Base-by-base conservation (phyloP, 2,329 filamentous ascomycete species). In the Coniochaeta hoffmannii region DNA sequence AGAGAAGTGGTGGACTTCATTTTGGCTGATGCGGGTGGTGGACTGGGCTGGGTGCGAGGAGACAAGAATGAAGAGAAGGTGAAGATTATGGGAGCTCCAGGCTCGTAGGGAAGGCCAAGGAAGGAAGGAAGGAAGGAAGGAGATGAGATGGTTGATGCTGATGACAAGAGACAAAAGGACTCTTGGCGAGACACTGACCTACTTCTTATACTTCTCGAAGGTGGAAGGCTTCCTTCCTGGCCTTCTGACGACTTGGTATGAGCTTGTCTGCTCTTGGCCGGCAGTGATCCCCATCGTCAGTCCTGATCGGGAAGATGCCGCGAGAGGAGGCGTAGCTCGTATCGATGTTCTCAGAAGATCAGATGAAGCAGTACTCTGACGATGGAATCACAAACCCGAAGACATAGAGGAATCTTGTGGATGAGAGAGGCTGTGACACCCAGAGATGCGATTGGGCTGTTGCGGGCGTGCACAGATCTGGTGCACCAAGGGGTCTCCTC, bases 1-100 rank as follows among this genome's bases (percentile, higher is more conserved):
- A 77, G 66, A 62, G 71, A 65, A 31, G 79, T 53, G 60, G 68
- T 56, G 57, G 61, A 58, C 54, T 62, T 60, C 64, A 67, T 67
- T 46, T 53, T 63, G 60, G 46, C 8, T 22, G 19, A 8, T 24
- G 24, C 22, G 12, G 34, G 31, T 19, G 36, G 14, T 3, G 11
- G n/a, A 24, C 8, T 53, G 46, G 28, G 44, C 17, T 26, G 19
- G 22, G n/a, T 50, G 24, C 6, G 46, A 50, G 14, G 24, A n/a
- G 11, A 14, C 28, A 2, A n/a, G 19, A 28, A 28, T 3, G 26
- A 26, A n/a, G 17, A 24, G 24, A 9, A 30, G 3, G 46, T 19
- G n/a, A 19, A 50, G 28, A 19, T 32, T 6, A 26, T 14, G 26
- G 28, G 46, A 55, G 53, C 53, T 50, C 53, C 53, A 8, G 53